phyloP scores from a whole-genome alignment of 78 protist genomes.

The Dictyostelium intermedium region DNA sequence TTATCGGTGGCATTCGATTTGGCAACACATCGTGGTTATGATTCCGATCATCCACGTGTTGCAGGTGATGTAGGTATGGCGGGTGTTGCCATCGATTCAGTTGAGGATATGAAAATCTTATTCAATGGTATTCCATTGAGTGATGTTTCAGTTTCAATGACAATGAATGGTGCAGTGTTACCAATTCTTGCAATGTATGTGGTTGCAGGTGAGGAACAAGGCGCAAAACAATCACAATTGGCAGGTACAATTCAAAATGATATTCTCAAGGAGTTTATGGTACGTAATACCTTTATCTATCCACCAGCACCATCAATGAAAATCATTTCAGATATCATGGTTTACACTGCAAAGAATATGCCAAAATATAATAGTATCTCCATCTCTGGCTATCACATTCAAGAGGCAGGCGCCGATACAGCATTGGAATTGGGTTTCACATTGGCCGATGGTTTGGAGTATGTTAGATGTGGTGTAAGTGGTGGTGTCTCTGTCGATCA shows the following conservation, averaged over 20 bases:
- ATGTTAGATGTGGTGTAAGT: conserved; percentile 81
- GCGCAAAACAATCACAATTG: conserved; percentile 89
- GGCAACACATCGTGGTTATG: conserved; percentile 99
- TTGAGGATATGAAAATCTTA: conserved; percentile 96
- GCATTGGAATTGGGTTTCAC: conserved; percentile 97
- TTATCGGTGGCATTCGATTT: conserved; percentile 98
- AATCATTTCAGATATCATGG: conserved; percentile 96
- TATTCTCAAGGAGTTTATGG: conserved; percentile 93
- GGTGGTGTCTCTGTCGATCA: conserved; percentile 92
- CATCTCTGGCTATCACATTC: conserved; percentile 98
- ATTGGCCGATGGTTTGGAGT: conserved; percentile 97
- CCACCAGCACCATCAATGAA: conserved; percentile 97
- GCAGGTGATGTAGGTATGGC: conserved; percentile 99
- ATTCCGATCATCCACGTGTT: conserved; percentile 97
- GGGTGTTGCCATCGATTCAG: conserved; percentile 98
- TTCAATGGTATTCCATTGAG: conserved; percentile 69
- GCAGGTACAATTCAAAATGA: conserved; percentile 99
- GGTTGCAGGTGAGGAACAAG: conserved; percentile 95
- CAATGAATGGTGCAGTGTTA: conserved; percentile 99
- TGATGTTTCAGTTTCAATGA: conserved; percentile 95
- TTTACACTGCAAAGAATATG: conserved; percentile 92
- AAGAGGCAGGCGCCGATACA: conserved; percentile 98
- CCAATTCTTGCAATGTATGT: conserved; percentile 97
- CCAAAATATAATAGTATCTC: conserved; percentile 98
- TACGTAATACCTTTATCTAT: conserved; percentile 98